Base-by-base conservation (phyloP, 2,329 filamentous ascomycete genomes). In the Penicillium sp. region DNA sequence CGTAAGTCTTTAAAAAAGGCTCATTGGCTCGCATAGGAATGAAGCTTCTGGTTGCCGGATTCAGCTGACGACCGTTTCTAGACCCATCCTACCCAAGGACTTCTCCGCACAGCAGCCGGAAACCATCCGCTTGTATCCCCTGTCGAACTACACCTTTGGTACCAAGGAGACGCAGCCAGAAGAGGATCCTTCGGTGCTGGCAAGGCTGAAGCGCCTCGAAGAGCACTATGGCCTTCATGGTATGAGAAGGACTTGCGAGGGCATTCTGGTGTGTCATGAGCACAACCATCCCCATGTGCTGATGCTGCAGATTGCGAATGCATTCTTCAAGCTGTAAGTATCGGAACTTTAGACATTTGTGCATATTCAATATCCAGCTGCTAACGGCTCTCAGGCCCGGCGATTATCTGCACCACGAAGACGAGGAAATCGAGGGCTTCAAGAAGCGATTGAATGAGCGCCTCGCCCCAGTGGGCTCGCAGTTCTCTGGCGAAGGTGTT, bases 291-390 rank as follows among this genome's bases (percentile, higher is more conserved):
- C 94, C 13, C 94, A 99, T 75, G 96, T 99, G 61, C 80, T 99
- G 63, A 97, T 99, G 94, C 83, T 99, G 60, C 94, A 99, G 81
- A 99, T 99, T 68, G 94, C 94, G 49, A 99, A 99, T 74, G 93
- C 94, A 23, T 99, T 99, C 79, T 99, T 99, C 81, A 99, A 99
- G 79, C 84, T 99, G 73, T 86, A 76, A 14, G 79, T 69, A 19
- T 43, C 26, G n/a, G 32, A 34, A 19, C 34, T 36, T 36, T 19
- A 16, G 26, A 13, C 27, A 26, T 29, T 18, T 36, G 13, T 16
- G 8, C 16, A 19, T 14, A 36, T 23, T 13, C 16, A 16, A 11
- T 32, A 43, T 45, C 5, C 5, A n/a, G 27, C 26, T 38, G 42
- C 49, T 56, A 38, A 56, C 39, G n/a, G 44, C 29, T 9, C 23